Base-by-base conservation (phyloP, 768 basidiomycete genomes). In the Leucosporidium yakuticum region DNA sequence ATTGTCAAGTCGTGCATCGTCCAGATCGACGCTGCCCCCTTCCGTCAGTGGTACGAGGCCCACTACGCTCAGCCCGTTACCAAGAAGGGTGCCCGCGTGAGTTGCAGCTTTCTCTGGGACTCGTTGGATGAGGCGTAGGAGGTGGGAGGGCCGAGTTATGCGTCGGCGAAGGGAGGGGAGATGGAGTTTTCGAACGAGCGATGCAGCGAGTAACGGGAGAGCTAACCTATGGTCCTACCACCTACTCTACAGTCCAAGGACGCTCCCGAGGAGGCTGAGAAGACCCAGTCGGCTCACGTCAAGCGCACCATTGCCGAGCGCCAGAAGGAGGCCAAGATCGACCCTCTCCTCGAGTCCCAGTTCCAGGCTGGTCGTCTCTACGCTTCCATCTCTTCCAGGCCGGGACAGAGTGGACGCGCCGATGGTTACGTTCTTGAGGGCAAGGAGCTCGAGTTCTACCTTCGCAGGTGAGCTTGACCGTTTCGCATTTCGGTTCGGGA, bases 41-140 rank as follows among this genome's bases (percentile, higher is more conserved):
- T 98, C 90, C 87, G 94, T 74, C 94, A 97, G 83, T 98, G 94
- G 94, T 99, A 97, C 79, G 96, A 99, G 83, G 83, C 91, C 50
- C 94, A 98, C 82, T 99, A 98, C 79, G 95, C 89, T 73, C 88
- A 90, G 81, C 91, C 95, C 69, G 86, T 97, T 75, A 89, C 90
- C 77, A 92, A 92, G 85, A 90, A 85, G 82, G 69, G 74, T 11
- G 88, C 25, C 49, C 68, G 65, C 65, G 73, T 74, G 55, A 48
- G 73, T 70, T 51, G 39, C 47, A 17, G 23, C 34, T 21, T 21
- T 0, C 20, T 29, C 39, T 29, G 8, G 23, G 21, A 17, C 20
- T 15, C 14, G n/a, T n/a, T n/a, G n/a, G n/a, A n/a, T n/a, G n/a
- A n/a, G 39, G 39, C 6, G 39, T 3, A 3, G 8, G 39, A 44